These are phyloP conservation scores for Fusarium dlaminii DNA, from an alignment of 2,329 filamentous ascomycete species.

Conservation along the genomic window DNA sequence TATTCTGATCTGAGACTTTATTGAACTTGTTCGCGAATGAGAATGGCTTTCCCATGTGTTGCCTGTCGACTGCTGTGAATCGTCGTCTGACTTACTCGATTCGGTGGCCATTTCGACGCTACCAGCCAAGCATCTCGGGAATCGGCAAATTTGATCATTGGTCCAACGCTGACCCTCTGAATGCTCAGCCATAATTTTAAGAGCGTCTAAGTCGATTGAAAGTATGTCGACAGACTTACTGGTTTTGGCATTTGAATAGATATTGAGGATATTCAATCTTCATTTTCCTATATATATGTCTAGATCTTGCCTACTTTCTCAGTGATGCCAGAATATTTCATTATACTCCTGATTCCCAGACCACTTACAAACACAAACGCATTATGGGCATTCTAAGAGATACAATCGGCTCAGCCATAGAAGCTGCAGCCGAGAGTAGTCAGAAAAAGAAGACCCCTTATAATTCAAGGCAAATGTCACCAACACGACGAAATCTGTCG, in stretches of 20 bases:
- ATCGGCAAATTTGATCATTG: neutral
- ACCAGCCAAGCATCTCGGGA: neutral
- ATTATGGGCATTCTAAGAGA: neutral
- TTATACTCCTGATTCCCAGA: neutral
- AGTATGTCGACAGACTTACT: neutral
- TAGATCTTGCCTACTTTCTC: neutral
- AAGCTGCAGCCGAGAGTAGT: neutral
- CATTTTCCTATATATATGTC: neutral
- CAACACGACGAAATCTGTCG: neutral
- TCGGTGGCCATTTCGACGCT: neutral
- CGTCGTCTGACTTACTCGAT: neutral
- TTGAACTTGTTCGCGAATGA: neutral
- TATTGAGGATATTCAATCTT: neutral
- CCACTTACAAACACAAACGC: neutral
- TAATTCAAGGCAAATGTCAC: neutral
- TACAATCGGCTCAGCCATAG: neutral
- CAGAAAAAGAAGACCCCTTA: neutral
- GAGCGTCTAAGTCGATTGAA: no score
- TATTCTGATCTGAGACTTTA: neutral
- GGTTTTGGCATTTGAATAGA: neutral
- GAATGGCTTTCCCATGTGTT: neutral
- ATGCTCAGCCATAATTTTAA: neutral
- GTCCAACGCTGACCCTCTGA: neutral
- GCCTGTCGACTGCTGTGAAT: neutral
- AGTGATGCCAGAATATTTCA: neutral